phyloP scores from a whole-genome alignment of 2,329 filamentous ascomycete species.

The Aureobasidium sp. region DNA sequence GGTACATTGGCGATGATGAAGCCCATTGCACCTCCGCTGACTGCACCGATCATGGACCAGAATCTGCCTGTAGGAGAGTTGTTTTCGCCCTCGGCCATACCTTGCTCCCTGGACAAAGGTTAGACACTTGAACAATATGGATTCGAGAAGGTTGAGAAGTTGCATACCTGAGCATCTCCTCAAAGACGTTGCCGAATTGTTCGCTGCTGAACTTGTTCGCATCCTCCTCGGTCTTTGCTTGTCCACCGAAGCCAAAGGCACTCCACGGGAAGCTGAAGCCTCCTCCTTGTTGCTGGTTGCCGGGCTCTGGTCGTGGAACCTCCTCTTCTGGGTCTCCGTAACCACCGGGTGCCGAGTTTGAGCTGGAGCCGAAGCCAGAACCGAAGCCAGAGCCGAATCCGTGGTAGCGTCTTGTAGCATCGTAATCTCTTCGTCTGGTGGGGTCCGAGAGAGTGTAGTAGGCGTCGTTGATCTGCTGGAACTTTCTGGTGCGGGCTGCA shows the following conservation, averaged over 20 bases:
- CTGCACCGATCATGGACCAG: conserved; percentile 76
- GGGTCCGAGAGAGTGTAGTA: conserved; percentile 86
- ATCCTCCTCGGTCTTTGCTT: conserved; percentile 36
- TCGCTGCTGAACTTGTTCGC: conserved; percentile 50
- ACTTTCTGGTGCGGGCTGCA: conserved; percentile 68
- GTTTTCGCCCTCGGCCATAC: conserved; percentile 61
- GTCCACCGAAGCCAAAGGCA: conserved; percentile 51
- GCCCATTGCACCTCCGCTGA: conserved; percentile 81
- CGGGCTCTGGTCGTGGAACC: conserved; percentile 29
- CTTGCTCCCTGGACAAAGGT: conserved; percentile 32
- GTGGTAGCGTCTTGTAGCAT: conserved; percentile 57
- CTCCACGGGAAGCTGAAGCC: conserved; percentile 56
- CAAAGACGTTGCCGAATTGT: conserved; percentile 68
- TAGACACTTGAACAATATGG: not conserved
- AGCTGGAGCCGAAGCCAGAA: conserved; percentile 23
- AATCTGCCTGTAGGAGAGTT: conserved; percentile 60
- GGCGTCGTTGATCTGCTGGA: conserved; percentile 86
- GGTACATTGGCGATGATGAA: conserved; percentile 94
- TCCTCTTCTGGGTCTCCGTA: conserved; percentile 41
- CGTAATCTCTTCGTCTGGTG: conserved; percentile 71
- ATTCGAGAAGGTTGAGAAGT: not conserved
- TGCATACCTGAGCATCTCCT: conserved; percentile 40
- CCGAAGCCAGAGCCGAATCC: conserved; percentile 29
- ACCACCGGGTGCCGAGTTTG: conserved; percentile 33
- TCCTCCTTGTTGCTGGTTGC: conserved; percentile 16